Conservation (phyloP, 2,329 filamentous ascomycete species). For the Thielaviopsis cerberus region DNA sequence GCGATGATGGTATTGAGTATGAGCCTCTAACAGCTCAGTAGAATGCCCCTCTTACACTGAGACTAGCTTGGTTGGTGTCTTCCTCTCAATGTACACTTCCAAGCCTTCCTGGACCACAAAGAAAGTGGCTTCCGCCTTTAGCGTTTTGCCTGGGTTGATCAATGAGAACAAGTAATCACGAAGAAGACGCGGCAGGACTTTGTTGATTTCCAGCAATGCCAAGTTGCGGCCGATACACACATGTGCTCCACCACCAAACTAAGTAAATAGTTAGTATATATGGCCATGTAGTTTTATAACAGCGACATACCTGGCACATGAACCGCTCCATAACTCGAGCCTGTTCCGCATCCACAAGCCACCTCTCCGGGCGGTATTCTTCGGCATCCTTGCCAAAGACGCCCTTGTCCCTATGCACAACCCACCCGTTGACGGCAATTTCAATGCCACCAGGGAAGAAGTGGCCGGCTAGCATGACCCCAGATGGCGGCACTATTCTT, state of each 20-base stretch:
- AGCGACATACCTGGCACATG: conserved; percentile 32
- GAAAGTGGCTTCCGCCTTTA: conserved; percentile 37
- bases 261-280: background rate
- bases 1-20: background rate
- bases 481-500: conserved; percentile 30
- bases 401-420: conserved; percentile 28
- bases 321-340: conserved; percentile 31
- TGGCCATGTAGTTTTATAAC: background rate
- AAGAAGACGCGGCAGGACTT: conserved; percentile 35
- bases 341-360: conserved; percentile 29
- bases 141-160: conserved; percentile 28
- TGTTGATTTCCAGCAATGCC: conserved; percentile 39
- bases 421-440: conserved; percentile 36
- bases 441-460: conserved; percentile 33
- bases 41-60: background rate
- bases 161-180: conserved; percentile 36
- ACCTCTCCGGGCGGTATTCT: conserved; percentile 34
- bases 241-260: conserved; percentile 36
- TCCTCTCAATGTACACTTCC: conserved; percentile 29
- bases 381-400: conserved; percentile 35
- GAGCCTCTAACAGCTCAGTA: no score
- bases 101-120: conserved; percentile 41
- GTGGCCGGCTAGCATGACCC: conserved; percentile 31
- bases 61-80: background rate
- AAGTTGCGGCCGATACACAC: conserved; percentile 37